Conservation (phyloP, 192 early-diverging fungal genomes). For the Backusella australiensis region DNA sequence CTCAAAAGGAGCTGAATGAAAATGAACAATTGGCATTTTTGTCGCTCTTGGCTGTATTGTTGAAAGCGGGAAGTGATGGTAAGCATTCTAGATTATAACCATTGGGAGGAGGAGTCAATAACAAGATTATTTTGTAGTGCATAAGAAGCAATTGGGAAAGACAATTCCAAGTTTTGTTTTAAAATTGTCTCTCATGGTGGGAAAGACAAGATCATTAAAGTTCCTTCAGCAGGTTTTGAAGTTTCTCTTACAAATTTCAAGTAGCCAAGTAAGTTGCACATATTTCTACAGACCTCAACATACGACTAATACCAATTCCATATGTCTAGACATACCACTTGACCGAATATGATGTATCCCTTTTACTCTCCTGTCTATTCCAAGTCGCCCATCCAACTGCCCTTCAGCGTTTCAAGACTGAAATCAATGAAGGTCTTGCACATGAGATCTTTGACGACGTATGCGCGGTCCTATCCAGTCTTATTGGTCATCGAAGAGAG, state of each 20-base stretch:
- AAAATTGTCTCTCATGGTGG: constrained; percentile 37
- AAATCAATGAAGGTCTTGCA: constrained; percentile 20
- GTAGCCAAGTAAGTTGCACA: constrained; percentile 26
- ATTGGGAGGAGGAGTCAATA: not conserved
- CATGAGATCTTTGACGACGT: constrained; percentile 48
- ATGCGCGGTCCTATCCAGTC: constrained; percentile 48
- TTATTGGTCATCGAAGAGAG: constrained; percentile 49
- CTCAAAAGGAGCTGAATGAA: constrained; percentile 3
- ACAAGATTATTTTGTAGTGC: constrained; percentile 17
- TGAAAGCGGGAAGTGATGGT: constrained; percentile 21
- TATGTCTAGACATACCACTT: constrained; percentile 31
- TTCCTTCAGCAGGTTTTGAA: constrained; percentile 33
- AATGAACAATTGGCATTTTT: constrained; percentile 4
- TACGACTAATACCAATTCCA: no score
- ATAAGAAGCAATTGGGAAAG: constrained; percentile 39
- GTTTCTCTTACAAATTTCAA: constrained; percentile 37
- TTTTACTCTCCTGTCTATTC: constrained; percentile 35
- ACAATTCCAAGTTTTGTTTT: constrained; percentile 36
- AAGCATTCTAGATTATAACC: not conserved
- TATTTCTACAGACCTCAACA: no score
- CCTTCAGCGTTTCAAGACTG: not conserved
- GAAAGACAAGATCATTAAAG: constrained; percentile 34
- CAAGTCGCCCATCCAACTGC: constrained; percentile 19
- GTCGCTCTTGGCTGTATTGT: constrained; percentile 11
- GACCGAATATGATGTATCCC: constrained; percentile 42